A percentile compares a stretch with the other conserved stretches of the same genome.
phyloP scores from a whole-genome alignment of 2,329 filamentous ascomycete species.

The Chaetomiaceae sp. region DNA sequence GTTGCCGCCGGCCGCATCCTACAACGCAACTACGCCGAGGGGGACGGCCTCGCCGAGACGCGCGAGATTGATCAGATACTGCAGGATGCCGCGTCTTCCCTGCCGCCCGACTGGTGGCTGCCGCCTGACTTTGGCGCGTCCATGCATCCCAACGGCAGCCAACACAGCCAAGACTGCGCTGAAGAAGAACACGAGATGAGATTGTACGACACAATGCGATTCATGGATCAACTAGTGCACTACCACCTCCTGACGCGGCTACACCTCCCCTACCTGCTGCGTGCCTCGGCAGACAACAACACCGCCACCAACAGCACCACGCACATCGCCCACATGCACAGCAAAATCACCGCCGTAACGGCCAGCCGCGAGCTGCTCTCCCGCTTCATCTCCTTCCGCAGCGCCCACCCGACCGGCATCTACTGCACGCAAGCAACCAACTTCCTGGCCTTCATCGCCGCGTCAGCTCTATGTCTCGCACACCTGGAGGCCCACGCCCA shows the following conservation, averaged over 20 bases:
- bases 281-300: conserved; percentile 5
- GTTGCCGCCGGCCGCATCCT: conserved; percentile 33
- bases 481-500: conserved; percentile 37
- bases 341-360: conserved; percentile 34
- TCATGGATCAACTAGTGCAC: conserved; percentile 38
- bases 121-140: conserved; percentile 21
- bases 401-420: conserved; percentile 23
- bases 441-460: conserved; percentile 36
- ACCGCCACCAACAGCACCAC: too few species aligned
- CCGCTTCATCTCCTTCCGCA: conserved; percentile 34
- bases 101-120: conserved; percentile 41
- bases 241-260: conserved; percentile 38
- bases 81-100: conserved; percentile 29
- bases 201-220: conserved; percentile 30
- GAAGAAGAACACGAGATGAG: not conserved
- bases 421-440: conserved; percentile 37
- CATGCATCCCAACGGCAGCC: not conserved
- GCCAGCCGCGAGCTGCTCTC: conserved; percentile 38
- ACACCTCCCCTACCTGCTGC: conserved; percentile 35
- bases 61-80: conserved; percentile 34
- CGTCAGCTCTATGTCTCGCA: conserved; percentile 34
- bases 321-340: conserved; percentile 32
- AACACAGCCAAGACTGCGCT: too few species aligned
- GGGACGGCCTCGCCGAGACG: conserved; percentile 28
- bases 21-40: conserved; percentile 29